Evolutionary conservation across 2,329 filamentous ascomycete genomes (phyloP), one percentile per base, ranked within the genome.

Genomic region (Colletotrichum aenigma): DNA sequence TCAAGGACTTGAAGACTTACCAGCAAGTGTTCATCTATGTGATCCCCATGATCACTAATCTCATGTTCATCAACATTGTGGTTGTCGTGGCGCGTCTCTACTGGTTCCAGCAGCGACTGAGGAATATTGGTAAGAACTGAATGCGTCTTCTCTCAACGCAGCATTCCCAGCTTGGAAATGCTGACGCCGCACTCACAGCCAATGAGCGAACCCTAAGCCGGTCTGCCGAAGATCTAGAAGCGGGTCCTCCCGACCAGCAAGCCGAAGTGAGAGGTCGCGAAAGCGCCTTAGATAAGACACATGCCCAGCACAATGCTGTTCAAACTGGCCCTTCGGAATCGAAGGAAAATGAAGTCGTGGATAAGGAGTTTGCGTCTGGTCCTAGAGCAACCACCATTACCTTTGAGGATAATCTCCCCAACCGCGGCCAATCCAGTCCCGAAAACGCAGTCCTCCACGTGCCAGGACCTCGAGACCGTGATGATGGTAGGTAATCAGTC

Each of bases 1-100:
- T 90, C 65, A 90, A 89, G 61, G 80, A 82, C 2, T 79, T 91
- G 18, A 84, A 84, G 74, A 84, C 83, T 0, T 90, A 90, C 73
- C 89, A 91, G 78, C 89, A 91, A 77, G 76, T 90, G 5, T 87
- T 85, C 66, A 78, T 90, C 43, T 91, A 90, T 78, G 82, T 90
- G 61, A 80, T 88, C 21, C 88, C 89, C 1, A 84, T 89, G 9
- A 72, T 90, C 3, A 86, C 85, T 0, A 89, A 90, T 71, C 72
- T 89, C 18, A 85, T 85, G 1, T 89, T 89, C 77, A 82, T 90
- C 78, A 90, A 90, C 77, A 85, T 87, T 4, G 67, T 88, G 9
- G 86, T 90, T 7, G 87, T 90, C 5, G 78, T 87, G 15, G 84
- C 88, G 1, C 84, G 89, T 0, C 78, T 90, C 4, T 80, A 83